A percentile compares a stretch with the other conserved stretches of the same genome.
These are phyloP conservation scores for Pneumocystis jirovecii DNA, from an alignment of 1,139 yeast genomes.

Conservation along the genomic window DNA sequence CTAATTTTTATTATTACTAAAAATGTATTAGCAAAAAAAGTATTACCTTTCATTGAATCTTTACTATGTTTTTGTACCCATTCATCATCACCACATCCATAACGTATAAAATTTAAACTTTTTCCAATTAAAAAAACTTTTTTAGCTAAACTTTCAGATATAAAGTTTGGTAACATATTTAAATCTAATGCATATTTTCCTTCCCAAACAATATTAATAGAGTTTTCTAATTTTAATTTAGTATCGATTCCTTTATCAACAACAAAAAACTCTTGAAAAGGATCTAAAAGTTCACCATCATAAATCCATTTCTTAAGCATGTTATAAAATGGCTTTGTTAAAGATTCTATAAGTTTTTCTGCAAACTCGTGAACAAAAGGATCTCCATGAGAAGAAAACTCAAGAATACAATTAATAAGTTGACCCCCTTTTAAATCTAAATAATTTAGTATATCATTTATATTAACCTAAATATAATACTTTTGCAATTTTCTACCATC, in stretches of 20 bases:
- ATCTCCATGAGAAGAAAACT: constrained; percentile 52
- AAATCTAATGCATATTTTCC: constrained; percentile 22
- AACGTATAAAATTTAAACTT: constrained; percentile 51
- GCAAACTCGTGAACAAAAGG: constrained; percentile 33
- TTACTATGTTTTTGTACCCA: constrained; percentile 35
- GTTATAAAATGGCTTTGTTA: constrained; percentile 48
- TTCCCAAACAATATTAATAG: constrained; percentile 20
- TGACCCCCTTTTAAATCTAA: constrained; percentile 35
- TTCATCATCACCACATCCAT: constrained; percentile 45
- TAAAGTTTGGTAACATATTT: constrained; percentile 45
- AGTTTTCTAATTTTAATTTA: background rate
- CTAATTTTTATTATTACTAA: background rate
- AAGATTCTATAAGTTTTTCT: constrained; percentile 31
- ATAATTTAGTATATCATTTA: constrained; percentile 9
- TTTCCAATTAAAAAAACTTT: constrained; percentile 66
- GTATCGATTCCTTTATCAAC: constrained; percentile 15
- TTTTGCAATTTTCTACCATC: constrained; percentile 24
- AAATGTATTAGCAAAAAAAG: background rate
- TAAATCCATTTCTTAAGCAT: constrained; percentile 53
- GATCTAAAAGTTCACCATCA: constrained; percentile 46
- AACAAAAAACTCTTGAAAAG: constrained; percentile 59
- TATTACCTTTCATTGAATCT: constrained; percentile 21
- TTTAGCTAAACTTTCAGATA: constrained; percentile 34
- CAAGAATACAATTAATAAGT: constrained; percentile 39
- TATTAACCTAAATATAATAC: background rate